Evolutionary conservation across 768 basidiomycete genomes (phyloP), one percentile per base, ranked within the genome.

Genomic region (Dioszegia hungarica): DNA sequence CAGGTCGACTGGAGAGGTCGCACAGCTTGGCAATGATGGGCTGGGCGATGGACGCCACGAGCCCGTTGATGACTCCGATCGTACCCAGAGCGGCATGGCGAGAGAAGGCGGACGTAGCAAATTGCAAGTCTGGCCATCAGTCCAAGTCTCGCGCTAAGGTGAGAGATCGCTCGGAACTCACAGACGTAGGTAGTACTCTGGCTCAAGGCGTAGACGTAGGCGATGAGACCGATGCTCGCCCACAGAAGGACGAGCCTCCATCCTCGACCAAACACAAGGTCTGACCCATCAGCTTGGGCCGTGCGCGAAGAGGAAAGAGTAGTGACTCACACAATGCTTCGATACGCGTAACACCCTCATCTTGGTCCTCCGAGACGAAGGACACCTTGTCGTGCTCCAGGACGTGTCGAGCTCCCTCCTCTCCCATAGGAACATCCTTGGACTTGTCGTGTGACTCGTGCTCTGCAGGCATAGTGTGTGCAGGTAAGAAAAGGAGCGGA

Each of bases 31-130:
- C 38, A 24, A 50, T 47, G 33, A 55, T 36, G n/a, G 54, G 37
- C 25, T 56, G 38, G 17, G 61, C 48, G 25, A 70, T 65, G 22
- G 61, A 58, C 2, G 59, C 59, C 43, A 76, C 68, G 43, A 77
- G 64, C 14, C 43, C 29, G 5, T 63, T 74, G 31, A 74, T 70
- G 47, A 76, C 66, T 17, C 45, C 51, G 27, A 75, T 69, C 4
- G 72, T 70, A 2, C 67, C 66, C n/a, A 77, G 62, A 10, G 63
- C 36, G 20, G 73, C 64, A 57, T 77, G 74, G 38, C 59, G 48
- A n/a, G 59, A 54, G 60, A 71, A 75, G 17, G 56, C 41, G 5
- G 68, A 71, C 0, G 73, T 75, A 12, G 76, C 74, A 39, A 67
- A 75, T 28, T 17, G 25, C 15, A 56, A 36, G 37, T 56, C 64